Conservation (phyloP, 306 rosid genomes). For the Rosa persica region DNA sequence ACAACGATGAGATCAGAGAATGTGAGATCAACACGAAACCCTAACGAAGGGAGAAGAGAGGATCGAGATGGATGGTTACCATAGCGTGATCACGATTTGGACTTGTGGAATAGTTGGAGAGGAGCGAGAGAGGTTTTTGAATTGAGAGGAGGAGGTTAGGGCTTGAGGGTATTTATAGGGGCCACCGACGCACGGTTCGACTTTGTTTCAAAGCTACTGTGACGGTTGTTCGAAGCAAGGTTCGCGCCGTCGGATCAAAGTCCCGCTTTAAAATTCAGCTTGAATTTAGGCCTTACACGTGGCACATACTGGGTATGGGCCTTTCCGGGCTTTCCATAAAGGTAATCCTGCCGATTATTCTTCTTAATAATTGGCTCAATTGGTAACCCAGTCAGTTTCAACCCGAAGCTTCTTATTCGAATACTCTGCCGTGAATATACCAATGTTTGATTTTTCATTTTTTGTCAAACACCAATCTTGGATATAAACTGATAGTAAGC, state of each 20-base stretch:
- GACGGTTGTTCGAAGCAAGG: constrained; percentile 23
- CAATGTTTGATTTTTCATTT: no score
- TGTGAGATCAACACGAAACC: neutral
- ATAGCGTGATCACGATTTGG: neutral
- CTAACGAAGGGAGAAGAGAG: neutral
- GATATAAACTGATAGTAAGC: no score
- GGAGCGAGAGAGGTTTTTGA: neutral
- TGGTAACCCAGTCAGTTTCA: no score
- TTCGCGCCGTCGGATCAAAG: constrained; percentile 10
- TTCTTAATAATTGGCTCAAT: no score
- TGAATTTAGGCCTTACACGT: constrained; percentile 27
- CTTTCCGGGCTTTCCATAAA: no score
- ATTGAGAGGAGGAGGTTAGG: neutral
- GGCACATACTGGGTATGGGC: neutral
- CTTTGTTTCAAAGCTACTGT: neutral
- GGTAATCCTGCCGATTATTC: no score
- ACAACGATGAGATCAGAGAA: neutral
- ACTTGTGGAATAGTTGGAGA: neutral
- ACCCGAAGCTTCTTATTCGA: no score
- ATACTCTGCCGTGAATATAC: no score
- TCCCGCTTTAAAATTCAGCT: constrained; percentile 36
- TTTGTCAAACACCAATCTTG: no score
- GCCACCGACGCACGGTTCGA: neutral
- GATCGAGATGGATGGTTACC: constrained; percentile 1
- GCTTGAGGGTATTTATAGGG: neutral